Base-by-base conservation (phyloP, 495 filamentous ascomycete genomes). In the Diplogelasinospora grovesii region DNA sequence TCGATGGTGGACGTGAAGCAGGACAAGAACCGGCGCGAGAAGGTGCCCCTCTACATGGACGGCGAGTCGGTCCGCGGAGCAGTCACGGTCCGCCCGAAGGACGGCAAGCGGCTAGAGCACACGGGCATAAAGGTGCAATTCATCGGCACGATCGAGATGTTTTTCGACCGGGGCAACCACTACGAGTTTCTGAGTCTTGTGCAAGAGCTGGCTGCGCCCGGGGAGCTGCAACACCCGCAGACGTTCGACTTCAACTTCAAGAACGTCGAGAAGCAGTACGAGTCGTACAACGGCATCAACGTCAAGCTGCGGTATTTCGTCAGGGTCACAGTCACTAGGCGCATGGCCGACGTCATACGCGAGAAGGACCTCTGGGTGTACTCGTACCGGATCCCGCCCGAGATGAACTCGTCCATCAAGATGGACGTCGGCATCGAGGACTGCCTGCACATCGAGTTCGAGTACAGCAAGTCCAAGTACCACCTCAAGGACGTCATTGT, bases 341-440 rank as follows among this genome's bases (percentile, higher is more conserved):
- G 92, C 53, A 97, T 99, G 89, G 84, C 86, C 49, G 93, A 97
- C 63, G 92, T 97, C 31, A 83, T 96, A 51, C 85, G 93, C 49
- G 92, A 99, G 74, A 99, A 99, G 74, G 93, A 99, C 66, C 82
- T 99, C 48, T 99, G 92, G 92, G 92, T 99, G 21, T 99, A 99
- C 73, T 89, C 83, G 39, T 99, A 99, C 71, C 85, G 89, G 57
- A 89, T 97, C 71, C 90, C 92, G 9, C 93, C 93, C 30, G 93
- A 97, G 78, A 93, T 85, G 61, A 97, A 97, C 71, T 88, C 79
- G 68, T 84, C 82, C 37, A 99, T 99, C 74, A 99, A 99, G 78
- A 99, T 99, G 92, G 92, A 99, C 58, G 92, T 99, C 46, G 92
- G 92, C 28, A 99, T 99, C 60, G 92, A 99, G 66, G 92, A 99